phyloP scores from a whole-genome alignment of 371 early-diverging fungal species.

The Lichtheimia corymbifera region DNA sequence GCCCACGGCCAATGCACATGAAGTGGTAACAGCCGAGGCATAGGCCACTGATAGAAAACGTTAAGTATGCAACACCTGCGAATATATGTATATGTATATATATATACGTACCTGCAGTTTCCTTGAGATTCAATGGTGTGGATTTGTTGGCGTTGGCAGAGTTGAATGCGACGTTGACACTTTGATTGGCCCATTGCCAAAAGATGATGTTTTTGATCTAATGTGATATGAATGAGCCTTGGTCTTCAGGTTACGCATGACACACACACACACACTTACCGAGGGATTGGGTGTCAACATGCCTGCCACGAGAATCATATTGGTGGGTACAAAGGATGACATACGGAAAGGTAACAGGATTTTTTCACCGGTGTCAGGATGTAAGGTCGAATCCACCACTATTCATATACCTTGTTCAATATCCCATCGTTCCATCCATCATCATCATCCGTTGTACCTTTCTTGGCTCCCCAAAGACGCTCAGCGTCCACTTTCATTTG shows the following conservation, averaged over 20 bases:
- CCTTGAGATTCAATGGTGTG: conserved; percentile 69
- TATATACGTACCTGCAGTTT: conserved; percentile 75
- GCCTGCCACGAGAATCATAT: conserved; percentile 77
- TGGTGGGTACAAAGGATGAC: conserved; percentile 84
- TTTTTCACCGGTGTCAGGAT: conserved; percentile 83
- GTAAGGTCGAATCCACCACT: conserved; percentile 78
- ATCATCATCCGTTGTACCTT: conserved; percentile 35
- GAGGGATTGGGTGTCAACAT: conserved; percentile 84
- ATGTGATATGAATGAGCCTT: too few species aligned
- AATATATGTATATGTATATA: too few species aligned
- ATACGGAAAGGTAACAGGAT: conserved; percentile 83
- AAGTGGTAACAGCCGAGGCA: conserved; percentile 72
- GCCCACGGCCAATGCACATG: conserved; percentile 76
- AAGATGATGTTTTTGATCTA: conserved; percentile 70
- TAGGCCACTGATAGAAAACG: conserved; percentile 59
- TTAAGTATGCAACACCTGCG: too few species aligned
- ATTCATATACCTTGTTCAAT: neutral
- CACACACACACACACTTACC: conserved; percentile 28
- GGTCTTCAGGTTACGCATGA: neutral
- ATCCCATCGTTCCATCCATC: too few species aligned
- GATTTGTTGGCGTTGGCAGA: conserved; percentile 87
- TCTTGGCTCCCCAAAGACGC: conserved; percentile 74
- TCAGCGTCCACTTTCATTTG: conserved; percentile 40
- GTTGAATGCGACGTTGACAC: conserved; percentile 84
- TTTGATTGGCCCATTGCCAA: conserved; percentile 88